These are phyloP conservation scores for Aspergillus latus DNA, from an alignment of 2,329 filamentous ascomycete species.

Conservation along the genomic window DNA sequence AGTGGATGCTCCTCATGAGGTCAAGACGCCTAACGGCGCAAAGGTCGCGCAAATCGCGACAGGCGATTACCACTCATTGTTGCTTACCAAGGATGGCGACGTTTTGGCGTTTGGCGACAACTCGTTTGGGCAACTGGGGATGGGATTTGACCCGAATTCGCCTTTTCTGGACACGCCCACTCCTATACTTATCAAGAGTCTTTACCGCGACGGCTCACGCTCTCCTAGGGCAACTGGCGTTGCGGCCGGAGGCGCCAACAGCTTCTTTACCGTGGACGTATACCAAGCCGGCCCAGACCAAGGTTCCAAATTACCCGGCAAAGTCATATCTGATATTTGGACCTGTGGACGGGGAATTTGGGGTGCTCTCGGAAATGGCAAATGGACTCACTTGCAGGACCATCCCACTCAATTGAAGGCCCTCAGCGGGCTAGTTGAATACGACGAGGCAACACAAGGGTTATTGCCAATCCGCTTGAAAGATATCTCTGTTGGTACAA, in stretches of 20 bases:
- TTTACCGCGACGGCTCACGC: slow-evolving; percentile 68
- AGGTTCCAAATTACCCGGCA: slow-evolving; percentile 49
- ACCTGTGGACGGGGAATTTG: slow-evolving; percentile 82
- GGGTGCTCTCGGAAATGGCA: slow-evolving; percentile 78
- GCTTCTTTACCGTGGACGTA: slow-evolving; percentile 83
- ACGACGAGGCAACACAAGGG: slow-evolving; percentile 68
- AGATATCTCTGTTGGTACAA: slow-evolving; percentile 71
- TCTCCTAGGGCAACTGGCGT: slow-evolving; percentile 70
- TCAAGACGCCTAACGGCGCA: slow-evolving; percentile 68
- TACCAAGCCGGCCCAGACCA: slow-evolving; percentile 55
- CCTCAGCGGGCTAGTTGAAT: slow-evolving; percentile 82
- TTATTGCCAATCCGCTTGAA: slow-evolving; percentile 76
- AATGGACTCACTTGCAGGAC: slow-evolving; percentile 83
- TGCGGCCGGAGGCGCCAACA: slow-evolving; percentile 81
- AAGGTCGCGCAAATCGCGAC: slow-evolving; percentile 73
- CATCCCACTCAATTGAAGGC: slow-evolving; percentile 77
- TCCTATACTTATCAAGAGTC: slow-evolving; percentile 66
- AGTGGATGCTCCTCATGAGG: slow-evolving; percentile 79
- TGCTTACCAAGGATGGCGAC: slow-evolving; percentile 71
- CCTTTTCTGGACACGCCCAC: slow-evolving; percentile 68
- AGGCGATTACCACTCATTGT: slow-evolving; percentile 83
- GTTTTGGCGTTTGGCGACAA: slow-evolving; percentile 92
- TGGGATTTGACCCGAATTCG: slow-evolving; percentile 64
- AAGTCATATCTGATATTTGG: slow-evolving; percentile 75
- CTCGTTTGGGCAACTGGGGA: slow-evolving; percentile 84